These are phyloP conservation scores for Mucuna pruriens DNA, from an alignment of 306 rosid species.

Conservation along the genomic window DNA sequence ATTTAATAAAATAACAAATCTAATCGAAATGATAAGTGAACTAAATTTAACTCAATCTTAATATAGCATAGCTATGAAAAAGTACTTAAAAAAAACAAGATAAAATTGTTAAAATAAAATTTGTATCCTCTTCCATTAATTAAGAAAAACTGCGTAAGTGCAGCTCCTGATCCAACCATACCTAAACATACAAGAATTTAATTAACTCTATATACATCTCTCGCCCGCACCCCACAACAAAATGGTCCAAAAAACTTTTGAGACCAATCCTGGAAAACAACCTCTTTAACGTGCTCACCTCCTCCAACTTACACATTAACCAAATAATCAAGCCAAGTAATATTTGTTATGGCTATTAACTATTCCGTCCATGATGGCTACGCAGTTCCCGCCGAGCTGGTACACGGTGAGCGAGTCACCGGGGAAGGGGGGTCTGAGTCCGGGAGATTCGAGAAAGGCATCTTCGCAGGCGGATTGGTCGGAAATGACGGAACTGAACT, in stretches of 20 bases:
- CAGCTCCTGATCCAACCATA: background rate
- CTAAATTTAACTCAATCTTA: no score
- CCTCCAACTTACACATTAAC: no score
- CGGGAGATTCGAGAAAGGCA: slow-evolving; percentile 26
- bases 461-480: slow-evolving; percentile 9
- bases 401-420: background rate
- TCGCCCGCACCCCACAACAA: background rate
- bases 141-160: background rate
- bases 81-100: no score
- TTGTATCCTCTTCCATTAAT: background rate
- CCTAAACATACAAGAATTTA: background rate
- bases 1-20: no score
- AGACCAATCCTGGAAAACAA: no score
- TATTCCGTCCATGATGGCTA: slow-evolving; percentile 31
- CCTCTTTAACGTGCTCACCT: no score
- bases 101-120: no score
- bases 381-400: slow-evolving; percentile 31
- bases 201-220: background rate
- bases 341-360: background rate
- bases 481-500: slow-evolving; percentile 15
- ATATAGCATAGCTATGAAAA: no score
- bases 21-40: no score
- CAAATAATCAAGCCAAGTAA: background rate
- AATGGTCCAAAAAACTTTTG: no score
- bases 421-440: background rate